Evolutionary conservation across 768 basidiomycete species (phyloP), one percentile per base, ranked within the genome.

Genomic region (Naganishia kalamii): DNA sequence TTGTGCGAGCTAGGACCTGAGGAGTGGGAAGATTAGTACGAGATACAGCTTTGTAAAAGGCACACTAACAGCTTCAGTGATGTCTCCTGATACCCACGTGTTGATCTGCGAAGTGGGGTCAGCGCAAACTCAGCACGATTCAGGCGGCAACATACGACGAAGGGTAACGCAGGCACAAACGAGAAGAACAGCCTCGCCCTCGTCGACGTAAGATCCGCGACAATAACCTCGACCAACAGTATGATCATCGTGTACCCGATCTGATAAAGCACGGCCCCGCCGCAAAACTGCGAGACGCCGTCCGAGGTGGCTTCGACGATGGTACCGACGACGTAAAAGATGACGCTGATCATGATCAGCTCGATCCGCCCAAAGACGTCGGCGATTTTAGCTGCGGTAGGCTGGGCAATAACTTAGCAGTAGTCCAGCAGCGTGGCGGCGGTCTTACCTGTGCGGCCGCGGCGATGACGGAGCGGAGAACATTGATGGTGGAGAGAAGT

Each of bases 281-380:
- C 78, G 5, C 71, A 64, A 67, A 75, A 79, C 2, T 64, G 65
- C 3, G 60, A 57, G 19, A 79, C 61, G 30, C 65, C 65, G 4
- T 67, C 65, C 0, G 69, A 35, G 3, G 69, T 70, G 0, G 78
- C 75, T 49, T 73, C 70, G 43, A 78, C 69, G 63, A 78, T 73
- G 4, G 77, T 73, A 3, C 75, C 74, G 35, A 76, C 46, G n/a
- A 70, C 67, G 63, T 73, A 76, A 61, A 79, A 71, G 41, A 77
- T 25, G 49, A 75, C 62, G 30, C 69, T 65, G 62, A 76, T 67
- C 23, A 71, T 40, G 40, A 77, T 35, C 47, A 77, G 66, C 23
- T 70, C 68, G 32, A 70, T 30, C 1, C 78, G 72, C 0, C 78
- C 78, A 57, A 79, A 77, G 15, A 70, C 66, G 60, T 78, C 74